phyloP scores from a whole-genome alignment of 2,329 filamentous ascomycete genomes.

The Xylariaceae sp. region DNA sequence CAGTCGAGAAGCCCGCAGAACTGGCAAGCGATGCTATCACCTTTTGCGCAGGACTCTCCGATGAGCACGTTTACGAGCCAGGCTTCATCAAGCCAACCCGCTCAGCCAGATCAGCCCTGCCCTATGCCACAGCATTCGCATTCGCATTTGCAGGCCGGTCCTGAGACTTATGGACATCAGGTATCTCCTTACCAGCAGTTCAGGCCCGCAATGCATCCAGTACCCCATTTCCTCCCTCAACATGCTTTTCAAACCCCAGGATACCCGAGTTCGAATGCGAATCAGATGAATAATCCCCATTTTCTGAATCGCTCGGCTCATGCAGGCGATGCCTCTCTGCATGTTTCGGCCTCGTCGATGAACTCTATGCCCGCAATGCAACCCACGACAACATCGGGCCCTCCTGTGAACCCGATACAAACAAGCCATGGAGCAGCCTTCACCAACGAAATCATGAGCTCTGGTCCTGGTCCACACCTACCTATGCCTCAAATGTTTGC shows the following conservation, averaged over 20 bases:
- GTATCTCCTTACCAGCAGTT: slow-evolving; percentile 5
- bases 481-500: slow-evolving; percentile 6
- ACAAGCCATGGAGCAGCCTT: slow-evolving; percentile 5
- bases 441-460: slow-evolving; percentile 6
- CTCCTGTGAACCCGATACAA: neutral
- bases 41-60: neutral
- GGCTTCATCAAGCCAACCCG: slow-evolving; percentile 3
- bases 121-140: slow-evolving; percentile 3
- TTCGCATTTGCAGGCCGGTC: neutral
- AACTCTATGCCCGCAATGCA: slow-evolving; percentile 5
- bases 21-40: slow-evolving; percentile 13
- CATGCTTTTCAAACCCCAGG: neutral
- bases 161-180: slow-evolving; percentile 4
- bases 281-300: slow-evolving; percentile 8
- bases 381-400: neutral
- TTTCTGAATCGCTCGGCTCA: slow-evolving; percentile 5
- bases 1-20: slow-evolving; percentile 13
- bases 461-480: slow-evolving; percentile 3
- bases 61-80: neutral
- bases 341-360: slow-evolving; percentile 1
- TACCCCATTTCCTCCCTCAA: slow-evolving; percentile 7
- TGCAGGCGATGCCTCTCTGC: neutral
- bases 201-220: slow-evolving; percentile 14
- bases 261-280: slow-evolving; percentile 1
- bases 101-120: slow-evolving; percentile 2